phyloP scores from a whole-genome alignment of 139 green algal genomes.

The Dunaliella sp. region DNA sequence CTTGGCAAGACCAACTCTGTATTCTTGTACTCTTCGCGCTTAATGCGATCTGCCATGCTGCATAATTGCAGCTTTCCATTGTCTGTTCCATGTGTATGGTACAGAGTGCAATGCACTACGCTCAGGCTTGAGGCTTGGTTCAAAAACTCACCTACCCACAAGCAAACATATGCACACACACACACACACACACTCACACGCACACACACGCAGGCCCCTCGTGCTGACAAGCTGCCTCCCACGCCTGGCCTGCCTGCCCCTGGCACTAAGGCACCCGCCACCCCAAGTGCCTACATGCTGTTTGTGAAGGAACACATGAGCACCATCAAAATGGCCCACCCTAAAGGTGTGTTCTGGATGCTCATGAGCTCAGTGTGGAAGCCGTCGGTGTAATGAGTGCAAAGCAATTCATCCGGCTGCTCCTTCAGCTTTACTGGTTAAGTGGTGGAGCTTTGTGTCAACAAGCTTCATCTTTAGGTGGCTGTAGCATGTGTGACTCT shows the following conservation, averaged over 20 bases:
- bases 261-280: background rate
- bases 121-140: background rate
- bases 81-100: background rate
- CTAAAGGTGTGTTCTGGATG: conserved; percentile 16
- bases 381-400: too few relatives aligned
- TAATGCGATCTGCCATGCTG: too few relatives aligned
- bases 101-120: too few relatives aligned
- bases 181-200: background rate
- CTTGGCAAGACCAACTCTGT: too few relatives aligned
- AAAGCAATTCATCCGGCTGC: too few relatives aligned
- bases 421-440: too few relatives aligned
- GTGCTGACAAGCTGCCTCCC: background rate
- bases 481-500: too few relatives aligned
- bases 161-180: background rate
- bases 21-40: too few relatives aligned
- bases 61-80: too few relatives aligned
- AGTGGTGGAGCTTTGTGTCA: too few relatives aligned
- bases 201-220: background rate
- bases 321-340: conserved; percentile 15
- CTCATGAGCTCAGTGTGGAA: too few relatives aligned
- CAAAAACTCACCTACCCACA: background rate
- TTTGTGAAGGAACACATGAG: conserved; percentile 38
- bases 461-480: too few relatives aligned
- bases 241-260: background rate
- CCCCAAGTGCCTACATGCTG: conserved; percentile 19